phyloP scores from a whole-genome alignment of 805 yeast species.

The Ascoidea rubescens region DNA sequence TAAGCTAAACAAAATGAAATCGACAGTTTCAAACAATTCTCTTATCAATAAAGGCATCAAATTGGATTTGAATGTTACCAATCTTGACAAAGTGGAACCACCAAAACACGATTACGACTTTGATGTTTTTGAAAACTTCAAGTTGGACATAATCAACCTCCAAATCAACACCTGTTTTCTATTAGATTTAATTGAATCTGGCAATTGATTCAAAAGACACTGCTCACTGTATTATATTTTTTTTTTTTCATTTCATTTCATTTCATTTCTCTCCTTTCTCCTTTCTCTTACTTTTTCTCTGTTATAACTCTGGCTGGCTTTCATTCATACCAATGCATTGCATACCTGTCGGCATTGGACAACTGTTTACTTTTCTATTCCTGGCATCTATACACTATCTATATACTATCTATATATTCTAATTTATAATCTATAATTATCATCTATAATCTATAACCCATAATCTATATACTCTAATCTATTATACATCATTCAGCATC shows the following conservation, averaged over 20 bases:
- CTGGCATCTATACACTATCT: too few species aligned
- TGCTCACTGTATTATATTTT: not conserved
- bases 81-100: not conserved
- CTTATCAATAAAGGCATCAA: too few species aligned
- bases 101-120: not conserved
- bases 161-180: not conserved
- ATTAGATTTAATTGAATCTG: not conserved
- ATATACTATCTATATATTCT: too few species aligned
- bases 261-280: not conserved
- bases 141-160: not conserved
- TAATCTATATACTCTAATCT: too few species aligned
- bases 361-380: too few species aligned
- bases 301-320: not conserved
- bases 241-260: not conserved
- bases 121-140: not conserved
- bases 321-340: not conserved
- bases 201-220: not conserved
- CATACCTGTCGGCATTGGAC: not conserved
- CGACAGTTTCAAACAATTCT: too few species aligned
- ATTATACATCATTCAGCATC: too few species aligned
- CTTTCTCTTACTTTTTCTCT: not conserved
- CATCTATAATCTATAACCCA: too few species aligned
- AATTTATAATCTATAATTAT: too few species aligned
- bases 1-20: too few species aligned
- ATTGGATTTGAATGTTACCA: too few species aligned